Evolutionary conservation across 1,284 basidiomycete species (phyloP).

Genomic region (Fomitopsis palustris): DNA sequence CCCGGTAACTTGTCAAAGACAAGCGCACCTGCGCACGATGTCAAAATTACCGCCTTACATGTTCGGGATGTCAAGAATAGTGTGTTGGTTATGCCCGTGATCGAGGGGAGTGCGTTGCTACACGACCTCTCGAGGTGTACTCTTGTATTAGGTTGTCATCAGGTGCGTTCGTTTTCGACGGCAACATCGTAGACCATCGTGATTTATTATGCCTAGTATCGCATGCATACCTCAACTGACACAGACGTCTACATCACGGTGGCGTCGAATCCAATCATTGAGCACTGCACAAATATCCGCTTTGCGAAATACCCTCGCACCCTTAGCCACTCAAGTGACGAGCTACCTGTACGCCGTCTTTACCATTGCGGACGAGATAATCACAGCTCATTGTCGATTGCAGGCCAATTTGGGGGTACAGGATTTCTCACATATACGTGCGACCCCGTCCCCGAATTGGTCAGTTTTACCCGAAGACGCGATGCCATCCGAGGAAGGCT

Average conservation of each 20-base stretch:
- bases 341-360: not conserved
- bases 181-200: not conserved
- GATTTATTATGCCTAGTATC: slow-evolving; percentile 48
- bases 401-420: slow-evolving; percentile 46
- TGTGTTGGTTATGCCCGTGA: slow-evolving; percentile 58
- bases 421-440: slow-evolving; percentile 79
- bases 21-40: slow-evolving; percentile 10
- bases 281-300: slow-evolving; percentile 56
- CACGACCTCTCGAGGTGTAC: slow-evolving; percentile 57
- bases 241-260: slow-evolving; percentile 64
- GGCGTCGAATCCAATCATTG: slow-evolving; percentile 71
- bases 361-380: no score
- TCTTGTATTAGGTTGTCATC: slow-evolving; percentile 71
- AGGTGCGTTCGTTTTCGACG: slow-evolving; percentile 42
- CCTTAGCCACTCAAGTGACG: slow-evolving; percentile 11
- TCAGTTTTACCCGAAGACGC: slow-evolving; percentile 18
- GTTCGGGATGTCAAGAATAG: slow-evolving; percentile 49
- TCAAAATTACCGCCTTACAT: slow-evolving; percentile 57
- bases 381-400: no score
- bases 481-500: slow-evolving; percentile 11
- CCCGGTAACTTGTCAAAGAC: slow-evolving; percentile 13
- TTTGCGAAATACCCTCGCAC: slow-evolving; percentile 57
- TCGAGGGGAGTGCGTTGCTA: slow-evolving; percentile 69
- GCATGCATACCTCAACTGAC: slow-evolving; percentile 68
- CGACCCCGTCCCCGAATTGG: slow-evolving; percentile 77